phyloP scores from a whole-genome alignment of 768 basidiomycete genomes.

The Auricularia sp. region DNA sequence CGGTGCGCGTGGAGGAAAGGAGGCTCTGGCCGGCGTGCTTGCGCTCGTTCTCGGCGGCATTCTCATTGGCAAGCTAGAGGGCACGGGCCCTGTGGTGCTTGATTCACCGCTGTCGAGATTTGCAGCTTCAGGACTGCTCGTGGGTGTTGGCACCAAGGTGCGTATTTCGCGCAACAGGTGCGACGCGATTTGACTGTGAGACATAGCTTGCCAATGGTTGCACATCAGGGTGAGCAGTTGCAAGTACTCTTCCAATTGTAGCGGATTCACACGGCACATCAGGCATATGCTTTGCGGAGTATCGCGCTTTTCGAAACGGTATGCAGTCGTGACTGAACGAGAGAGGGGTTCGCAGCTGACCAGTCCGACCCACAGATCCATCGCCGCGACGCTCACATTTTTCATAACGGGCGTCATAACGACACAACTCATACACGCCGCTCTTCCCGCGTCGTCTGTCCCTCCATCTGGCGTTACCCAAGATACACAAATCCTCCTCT shows the following conservation, averaged over 20 bases:
- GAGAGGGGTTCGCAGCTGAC: constrained; percentile 1
- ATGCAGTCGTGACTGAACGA: constrained; percentile 8
- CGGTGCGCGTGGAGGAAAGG: constrained; percentile 33
- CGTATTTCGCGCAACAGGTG: not conserved
- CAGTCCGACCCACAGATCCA: constrained; percentile 28
- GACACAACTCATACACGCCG: constrained; percentile 27
- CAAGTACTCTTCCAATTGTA: too few species aligned
- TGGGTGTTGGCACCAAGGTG: constrained; percentile 44
- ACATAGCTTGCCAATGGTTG: constrained; percentile 45
- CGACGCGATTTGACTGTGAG: not conserved
- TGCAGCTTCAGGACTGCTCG: constrained; percentile 41
- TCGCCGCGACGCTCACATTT: constrained; percentile 45
- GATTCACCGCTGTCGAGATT: constrained; percentile 18
- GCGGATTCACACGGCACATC: not conserved
- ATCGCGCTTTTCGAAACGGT: constrained; percentile 47
- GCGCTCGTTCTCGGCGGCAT: constrained; percentile 44
- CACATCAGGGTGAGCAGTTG: constrained; percentile 43
- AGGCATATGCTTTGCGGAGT: constrained; percentile 59
- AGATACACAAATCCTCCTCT: not conserved
- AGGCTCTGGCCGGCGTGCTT: constrained; percentile 30
- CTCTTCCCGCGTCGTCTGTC: constrained; percentile 6
- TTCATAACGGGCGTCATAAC: constrained; percentile 39
- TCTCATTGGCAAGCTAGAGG: constrained; percentile 31
- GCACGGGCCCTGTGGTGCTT: constrained; percentile 19
- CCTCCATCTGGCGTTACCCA: not conserved